Evolutionary conservation across 2,329 filamentous ascomycete species (phyloP), one percentile per base, ranked within the genome.

Genomic region (Pseudogymnoascus sp.): DNA sequence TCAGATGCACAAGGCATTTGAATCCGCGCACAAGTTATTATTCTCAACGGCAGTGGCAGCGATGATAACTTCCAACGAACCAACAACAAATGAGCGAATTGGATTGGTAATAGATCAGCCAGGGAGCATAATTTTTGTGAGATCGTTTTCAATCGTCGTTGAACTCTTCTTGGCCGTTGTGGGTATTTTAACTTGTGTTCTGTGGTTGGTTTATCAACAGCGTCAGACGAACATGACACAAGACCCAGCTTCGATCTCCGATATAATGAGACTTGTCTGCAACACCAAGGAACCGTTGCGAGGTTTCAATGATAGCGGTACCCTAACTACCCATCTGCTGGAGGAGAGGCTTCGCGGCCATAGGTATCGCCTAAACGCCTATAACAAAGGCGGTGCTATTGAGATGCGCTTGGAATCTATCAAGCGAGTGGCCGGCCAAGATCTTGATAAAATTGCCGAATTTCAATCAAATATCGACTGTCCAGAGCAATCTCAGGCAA

Each of bases 11-110:
- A 31, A 67, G 1, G 74, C 76, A 0, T 80, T 79, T 54, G 71
- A 77, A 28, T 69, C 71, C 1, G 77, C 77, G 0, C 79, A 81
- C 62, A 70, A 76, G 13, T 31, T 82, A 0, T 67, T 81, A 0
- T 80, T 82, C 48, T 67, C 76, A 0, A 13, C 67, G 4, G 74
- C 74, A 4, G 66, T 74, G 7, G 68, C 63, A 36, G 34, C 67
- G 2, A 43, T 71, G 16, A 62, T 45, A 10, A 21, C 7, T 3
- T 4, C 25, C 0, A 51, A 61, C 3, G 4, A 14, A 10, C 39
- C 19, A 6, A 51, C 13, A 14, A 6, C 19, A 13, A 8, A 48
- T 19, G 7, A 61, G 13, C 25, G 62, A 10, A 14, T 37, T n/a
- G 67, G 67, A 0, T 36, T 60, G 6, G 5, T 45, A 13, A 5